Conservation (phyloP, 768 basidiomycete species). For the Lactarius quietus region DNA sequence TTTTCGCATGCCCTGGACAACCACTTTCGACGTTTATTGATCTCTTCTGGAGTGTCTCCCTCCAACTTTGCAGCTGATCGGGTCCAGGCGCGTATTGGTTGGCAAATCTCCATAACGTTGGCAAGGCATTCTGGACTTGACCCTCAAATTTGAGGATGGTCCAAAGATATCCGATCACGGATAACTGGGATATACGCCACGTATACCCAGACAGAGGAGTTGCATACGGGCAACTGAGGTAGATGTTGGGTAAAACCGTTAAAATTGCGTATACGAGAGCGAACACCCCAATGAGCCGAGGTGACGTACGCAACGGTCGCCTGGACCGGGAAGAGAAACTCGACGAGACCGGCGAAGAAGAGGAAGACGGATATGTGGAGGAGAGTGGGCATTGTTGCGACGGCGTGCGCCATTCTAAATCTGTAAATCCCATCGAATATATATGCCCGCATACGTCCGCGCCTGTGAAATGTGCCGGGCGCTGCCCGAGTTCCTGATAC, state of each 20-base stretch:
- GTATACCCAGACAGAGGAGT: constrained; percentile 5
- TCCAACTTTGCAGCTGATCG: neutral
- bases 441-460: too few relatives aligned
- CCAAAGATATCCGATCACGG: neutral
- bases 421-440: too few relatives aligned
- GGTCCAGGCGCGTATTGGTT: neutral
- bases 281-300: neutral
- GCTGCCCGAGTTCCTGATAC: too few relatives aligned
- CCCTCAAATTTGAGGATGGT: neutral
- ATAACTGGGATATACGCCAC: neutral
- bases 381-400: too few relatives aligned
- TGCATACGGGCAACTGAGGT: constrained; percentile 2
- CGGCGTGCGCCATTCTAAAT: too few relatives aligned
- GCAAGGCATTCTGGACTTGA: neutral
- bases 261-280: neutral
- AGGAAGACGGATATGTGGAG: too few relatives aligned
- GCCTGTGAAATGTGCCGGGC: too few relatives aligned
- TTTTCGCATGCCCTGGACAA: neutral
- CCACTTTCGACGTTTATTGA: constrained; percentile 3
- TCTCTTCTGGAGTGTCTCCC: neutral
- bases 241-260: neutral
- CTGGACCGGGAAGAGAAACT: constrained; percentile 6
- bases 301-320: neutral
- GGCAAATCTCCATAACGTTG: neutral
- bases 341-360: constrained; percentile 15